phyloP scores from a whole-genome alignment of 306 rosid genomes.

The Pachyrhizus erosus region DNA sequence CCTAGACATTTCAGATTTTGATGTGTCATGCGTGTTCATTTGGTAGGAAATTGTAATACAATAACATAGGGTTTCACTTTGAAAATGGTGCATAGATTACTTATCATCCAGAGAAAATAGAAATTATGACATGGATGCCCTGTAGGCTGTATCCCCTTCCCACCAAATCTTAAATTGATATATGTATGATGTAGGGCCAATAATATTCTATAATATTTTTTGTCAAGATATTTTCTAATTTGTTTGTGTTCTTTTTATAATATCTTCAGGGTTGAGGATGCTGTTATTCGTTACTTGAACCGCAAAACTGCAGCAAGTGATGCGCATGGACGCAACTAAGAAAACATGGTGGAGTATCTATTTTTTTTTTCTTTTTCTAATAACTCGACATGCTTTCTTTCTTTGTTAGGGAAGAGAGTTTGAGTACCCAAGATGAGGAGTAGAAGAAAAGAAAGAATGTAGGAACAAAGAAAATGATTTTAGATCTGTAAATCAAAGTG shows the following conservation, averaged over 20 bases:
- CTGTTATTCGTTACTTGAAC: constrained; percentile 84
- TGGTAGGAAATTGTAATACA: neutral
- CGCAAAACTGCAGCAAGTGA: constrained; percentile 68
- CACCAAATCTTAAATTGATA: neutral
- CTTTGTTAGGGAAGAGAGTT: neutral
- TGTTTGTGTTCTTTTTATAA: constrained; percentile 8
- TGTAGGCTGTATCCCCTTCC: neutral
- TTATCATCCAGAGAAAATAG: neutral
- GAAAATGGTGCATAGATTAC: constrained; percentile 4
- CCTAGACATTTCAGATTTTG: neutral
- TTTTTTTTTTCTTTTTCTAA: neutral
- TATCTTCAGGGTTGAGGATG: constrained; percentile 86
- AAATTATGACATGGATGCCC: constrained; percentile 17
- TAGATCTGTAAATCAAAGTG: constrained; percentile 21
- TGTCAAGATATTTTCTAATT: constrained; percentile 11
- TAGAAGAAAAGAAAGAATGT: constrained; percentile 25
- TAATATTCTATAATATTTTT: constrained; percentile 1
- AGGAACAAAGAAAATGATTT: constrained; percentile 15
- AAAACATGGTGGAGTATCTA: constrained; percentile 29
- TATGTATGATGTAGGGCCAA: neutral
- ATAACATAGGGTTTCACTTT: neutral
- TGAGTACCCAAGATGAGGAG: neutral
- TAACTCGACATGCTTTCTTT: neutral
- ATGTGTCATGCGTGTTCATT: neutral
- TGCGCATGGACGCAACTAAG: constrained; percentile 63